phyloP scores from a whole-genome alignment of 2,329 filamentous ascomycete genomes.

The Fusarium sp. region DNA sequence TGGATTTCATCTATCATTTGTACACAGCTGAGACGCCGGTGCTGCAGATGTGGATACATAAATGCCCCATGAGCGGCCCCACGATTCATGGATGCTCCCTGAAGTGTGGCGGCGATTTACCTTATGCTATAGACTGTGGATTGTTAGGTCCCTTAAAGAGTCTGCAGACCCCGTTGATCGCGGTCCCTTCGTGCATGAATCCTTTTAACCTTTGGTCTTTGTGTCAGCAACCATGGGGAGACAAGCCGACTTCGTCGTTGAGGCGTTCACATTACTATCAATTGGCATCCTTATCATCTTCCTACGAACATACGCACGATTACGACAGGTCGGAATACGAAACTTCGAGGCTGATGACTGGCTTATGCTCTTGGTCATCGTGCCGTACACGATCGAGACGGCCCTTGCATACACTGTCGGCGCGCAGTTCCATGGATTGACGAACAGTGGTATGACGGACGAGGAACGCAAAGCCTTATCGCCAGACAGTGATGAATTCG shows the following conservation, averaged over 20 bases:
- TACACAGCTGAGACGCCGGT: neutral
- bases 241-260: constrained; percentile 31
- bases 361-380: constrained; percentile 45
- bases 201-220: neutral
- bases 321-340: constrained; percentile 52
- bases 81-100: neutral
- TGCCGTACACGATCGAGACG: constrained; percentile 46
- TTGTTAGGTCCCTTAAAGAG: constrained; percentile 1
- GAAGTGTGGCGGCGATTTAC: neutral
- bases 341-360: constrained; percentile 62
- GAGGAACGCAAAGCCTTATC: constrained; percentile 56
- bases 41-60: neutral
- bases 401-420: constrained; percentile 52
- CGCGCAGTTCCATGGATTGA: constrained; percentile 54
- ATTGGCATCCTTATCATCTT: constrained; percentile 60
- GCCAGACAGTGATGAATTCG: constrained; percentile 55
- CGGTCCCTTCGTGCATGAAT: neutral
- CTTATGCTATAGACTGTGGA: neutral
- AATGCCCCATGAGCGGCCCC: neutral
- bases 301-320: constrained; percentile 61
- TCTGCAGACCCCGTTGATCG: neutral
- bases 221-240: constrained; percentile 3
- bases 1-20: neutral
- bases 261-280: constrained; percentile 57
- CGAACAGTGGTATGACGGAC: constrained; percentile 63